phyloP scores from a whole-genome alignment of 345 rosid genomes.

The Arabis hirsuta region DNA sequence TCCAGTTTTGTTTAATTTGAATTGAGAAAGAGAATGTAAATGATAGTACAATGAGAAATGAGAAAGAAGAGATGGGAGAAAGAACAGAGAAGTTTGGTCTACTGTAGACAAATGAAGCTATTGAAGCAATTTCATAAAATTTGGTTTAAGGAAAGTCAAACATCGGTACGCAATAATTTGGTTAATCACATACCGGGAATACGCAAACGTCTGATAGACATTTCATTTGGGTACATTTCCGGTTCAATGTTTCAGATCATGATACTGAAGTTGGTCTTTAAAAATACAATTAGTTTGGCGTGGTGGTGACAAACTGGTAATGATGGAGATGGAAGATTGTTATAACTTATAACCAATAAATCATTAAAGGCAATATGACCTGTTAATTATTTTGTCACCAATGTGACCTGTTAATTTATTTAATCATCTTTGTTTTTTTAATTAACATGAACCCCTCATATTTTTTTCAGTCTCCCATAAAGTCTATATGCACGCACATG shows the following conservation, averaged over 20 bases:
- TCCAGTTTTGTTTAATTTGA: neutral
- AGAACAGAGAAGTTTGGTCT: conserved; percentile 12
- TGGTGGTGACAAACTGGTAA: conserved; percentile 41
- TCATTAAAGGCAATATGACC: conserved; percentile 32
- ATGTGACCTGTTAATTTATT: conserved; percentile 30
- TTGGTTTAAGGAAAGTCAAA: conserved; percentile 29
- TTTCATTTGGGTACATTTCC: neutral
- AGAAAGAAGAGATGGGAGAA: conserved; percentile 17
- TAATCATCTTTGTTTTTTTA: neutral
- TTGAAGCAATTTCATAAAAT: conserved; percentile 19
- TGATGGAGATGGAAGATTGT: conserved; percentile 23
- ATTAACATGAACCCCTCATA: conserved; percentile 10
- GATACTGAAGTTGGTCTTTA: conserved; percentile 13
- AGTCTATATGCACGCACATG: conserved; percentile 38
- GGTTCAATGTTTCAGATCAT: conserved; percentile 18
- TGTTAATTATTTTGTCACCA: conserved; percentile 6
- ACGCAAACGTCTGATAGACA: neutral
- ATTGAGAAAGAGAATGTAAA: neutral
- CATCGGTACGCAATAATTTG: conserved; percentile 1
- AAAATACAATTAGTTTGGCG: conserved; percentile 32
- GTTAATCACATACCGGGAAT: conserved; percentile 14
- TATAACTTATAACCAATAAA: conserved; percentile 12
- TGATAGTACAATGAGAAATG: conserved; percentile 1
- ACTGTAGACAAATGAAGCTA: conserved; percentile 15
- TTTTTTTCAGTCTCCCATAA: neutral